Evolutionary conservation across 257 asterid species (phyloP), one percentile per base, ranked within the genome.

Genomic region (Salvia miltiorrhiza): DNA sequence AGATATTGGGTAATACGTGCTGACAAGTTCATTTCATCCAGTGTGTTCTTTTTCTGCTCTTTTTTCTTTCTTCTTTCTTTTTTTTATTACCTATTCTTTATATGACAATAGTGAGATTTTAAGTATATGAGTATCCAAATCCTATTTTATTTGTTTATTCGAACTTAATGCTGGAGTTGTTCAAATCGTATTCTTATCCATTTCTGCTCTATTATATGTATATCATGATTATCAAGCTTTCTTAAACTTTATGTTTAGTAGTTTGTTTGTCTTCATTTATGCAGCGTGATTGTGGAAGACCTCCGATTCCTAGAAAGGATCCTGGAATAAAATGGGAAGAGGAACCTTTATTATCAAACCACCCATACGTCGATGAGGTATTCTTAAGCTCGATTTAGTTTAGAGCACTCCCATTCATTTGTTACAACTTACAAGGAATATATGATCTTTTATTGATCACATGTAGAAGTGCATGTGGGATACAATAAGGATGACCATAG

Each of bases 281-380:
- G 71, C 81, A 93, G 98, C 98, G 96, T 67, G 98, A 93, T 62
- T 82, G 90, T 83, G 92, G 95, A 69, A 84, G 98, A 76, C 89
- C 86, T 77, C 97, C 98, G 3, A 26, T 93, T 77, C 96, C 96
- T 50, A 90, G 88, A 75, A 90, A 90, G 81, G 95, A 89, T 80
- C 95, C 94, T 50, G 94, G 88, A 61, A 67, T 90, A 74, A 89
- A 83, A 78, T 84, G 89, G 87, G 98, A 90, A 75, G 97, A 88
- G 78, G 90, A 93, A 78, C 87, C 98, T 67, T 77, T 90, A 57
- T 69, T 90, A 72, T 93, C 98, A 55, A 87, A 90, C 80, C 98
- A 93, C 81, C 98, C 98, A 19, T 90, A 79, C 59, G 97, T 88
- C 62, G 92, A 93, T 71, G 87, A 89, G 97, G 98, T 88, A 83